phyloP scores from a whole-genome alignment of 1,284 basidiomycete species.

The Porogramme epimiltina region DNA sequence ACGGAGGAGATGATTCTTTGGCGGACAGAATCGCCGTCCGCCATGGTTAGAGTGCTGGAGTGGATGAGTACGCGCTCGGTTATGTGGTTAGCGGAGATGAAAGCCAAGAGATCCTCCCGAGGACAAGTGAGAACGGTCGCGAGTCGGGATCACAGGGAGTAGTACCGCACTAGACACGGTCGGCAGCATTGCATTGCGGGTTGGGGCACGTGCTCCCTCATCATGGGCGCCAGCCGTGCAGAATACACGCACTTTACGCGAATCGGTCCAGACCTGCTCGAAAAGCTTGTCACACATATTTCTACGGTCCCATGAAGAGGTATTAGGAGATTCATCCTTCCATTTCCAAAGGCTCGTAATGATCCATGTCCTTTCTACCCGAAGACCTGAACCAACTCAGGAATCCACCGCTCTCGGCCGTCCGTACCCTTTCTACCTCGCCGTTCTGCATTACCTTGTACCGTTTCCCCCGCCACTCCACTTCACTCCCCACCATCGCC shows the following conservation, averaged over 20 bases:
- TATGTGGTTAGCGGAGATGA: too few relatives aligned
- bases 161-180: too few relatives aligned
- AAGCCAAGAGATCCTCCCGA: too few relatives aligned
- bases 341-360: constrained; percentile 30
- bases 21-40: constrained; percentile 53
- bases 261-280: too few relatives aligned
- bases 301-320: too few relatives aligned
- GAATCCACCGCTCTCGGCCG: constrained; percentile 12
- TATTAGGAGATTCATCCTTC: background rate
- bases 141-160: too few relatives aligned
- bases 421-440: constrained; percentile 45
- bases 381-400: constrained; percentile 18
- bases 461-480: constrained; percentile 80
- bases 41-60: constrained; percentile 39
- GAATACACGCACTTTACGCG: too few relatives aligned
- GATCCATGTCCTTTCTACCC: constrained; percentile 16
- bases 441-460: constrained; percentile 70
- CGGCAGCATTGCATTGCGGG: too few relatives aligned
- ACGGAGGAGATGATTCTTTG: constrained; percentile 82
- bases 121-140: too few relatives aligned
- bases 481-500: constrained; percentile 78
- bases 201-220: too few relatives aligned
- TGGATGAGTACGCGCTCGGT: background rate
- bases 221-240: too few relatives aligned
- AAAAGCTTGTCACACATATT: too few relatives aligned